These are phyloP conservation scores for Naganishia vishniacii DNA, from an alignment of 768 basidiomycete genomes.

Conservation along the genomic window DNA sequence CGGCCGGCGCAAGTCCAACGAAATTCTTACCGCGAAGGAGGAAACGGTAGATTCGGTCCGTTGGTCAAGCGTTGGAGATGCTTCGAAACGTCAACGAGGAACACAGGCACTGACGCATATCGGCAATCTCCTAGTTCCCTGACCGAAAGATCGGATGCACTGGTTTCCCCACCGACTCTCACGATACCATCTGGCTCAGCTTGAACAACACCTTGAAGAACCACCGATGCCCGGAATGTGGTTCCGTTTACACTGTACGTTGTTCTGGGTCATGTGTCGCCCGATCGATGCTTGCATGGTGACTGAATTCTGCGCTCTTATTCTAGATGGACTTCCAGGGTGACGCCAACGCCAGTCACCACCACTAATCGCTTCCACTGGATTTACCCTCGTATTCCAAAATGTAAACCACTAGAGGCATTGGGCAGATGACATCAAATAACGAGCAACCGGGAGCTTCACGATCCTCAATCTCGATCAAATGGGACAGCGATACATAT, in stretches of 20 bases:
- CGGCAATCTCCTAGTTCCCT: conserved; percentile 57
- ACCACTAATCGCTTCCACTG: conserved; percentile 26
- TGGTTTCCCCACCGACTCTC: conserved; percentile 88
- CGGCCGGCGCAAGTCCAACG: too few relatives aligned
- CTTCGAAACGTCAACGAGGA: too few relatives aligned
- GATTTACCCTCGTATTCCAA: conserved; percentile 20
- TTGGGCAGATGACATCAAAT: conserved; percentile 8
- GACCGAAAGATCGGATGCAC: conserved; percentile 90
- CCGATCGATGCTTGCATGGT: too few relatives aligned
- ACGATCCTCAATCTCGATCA: too few relatives aligned
- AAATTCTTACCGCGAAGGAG: too few relatives aligned
- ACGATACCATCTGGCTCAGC: conserved; percentile 80
- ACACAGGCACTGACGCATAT: too few relatives aligned
- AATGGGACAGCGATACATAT: too few relatives aligned
- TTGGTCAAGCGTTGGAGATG: too few relatives aligned
- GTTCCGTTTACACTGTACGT: conserved; percentile 55
- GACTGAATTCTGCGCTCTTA: too few relatives aligned
- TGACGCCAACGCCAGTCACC: conserved; percentile 29
- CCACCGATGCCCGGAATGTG: conserved; percentile 82
- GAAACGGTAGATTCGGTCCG: neutral
- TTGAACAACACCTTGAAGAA: conserved; percentile 58
- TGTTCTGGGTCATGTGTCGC: too few relatives aligned
- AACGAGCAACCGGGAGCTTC: conserved; percentile 15
- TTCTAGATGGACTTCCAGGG: conserved; percentile 30
- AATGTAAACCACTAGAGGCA: conserved; percentile 21